Evolutionary conservation across 495 filamentous ascomycete genomes (phyloP).

Genomic region (Neurospora sp.): DNA sequence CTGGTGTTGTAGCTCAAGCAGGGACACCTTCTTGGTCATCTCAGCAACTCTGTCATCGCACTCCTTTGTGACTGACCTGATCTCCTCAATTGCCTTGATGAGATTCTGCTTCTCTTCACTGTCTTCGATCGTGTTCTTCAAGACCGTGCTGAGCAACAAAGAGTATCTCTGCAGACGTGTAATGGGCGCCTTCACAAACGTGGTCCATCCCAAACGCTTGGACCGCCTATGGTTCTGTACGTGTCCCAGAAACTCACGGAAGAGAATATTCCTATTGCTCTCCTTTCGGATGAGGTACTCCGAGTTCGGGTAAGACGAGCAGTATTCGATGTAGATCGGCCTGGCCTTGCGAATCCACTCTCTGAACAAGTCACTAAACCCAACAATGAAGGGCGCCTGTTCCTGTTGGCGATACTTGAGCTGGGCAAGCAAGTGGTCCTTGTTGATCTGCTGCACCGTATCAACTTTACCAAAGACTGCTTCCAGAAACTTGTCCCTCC

Average conservation of each 20-base stretch:
- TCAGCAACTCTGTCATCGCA: conserved; percentile 94
- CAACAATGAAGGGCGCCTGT: conserved; percentile 86
- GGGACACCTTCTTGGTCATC: conserved; percentile 80
- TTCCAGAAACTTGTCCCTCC: conserved; percentile 63
- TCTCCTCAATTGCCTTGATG: conserved; percentile 82
- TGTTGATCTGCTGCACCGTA: conserved; percentile 80
- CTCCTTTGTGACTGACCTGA: conserved; percentile 81
- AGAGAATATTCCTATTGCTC: conserved; percentile 71
- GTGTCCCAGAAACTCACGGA: conserved; percentile 75
- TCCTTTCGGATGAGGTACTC: conserved; percentile 78
- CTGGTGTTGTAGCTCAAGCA: conserved; percentile 75
- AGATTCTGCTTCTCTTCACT: conserved; percentile 87
- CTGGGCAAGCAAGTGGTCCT: conserved; percentile 87
- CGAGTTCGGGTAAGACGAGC: conserved; percentile 75
- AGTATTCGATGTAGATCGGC: conserved; percentile 82
- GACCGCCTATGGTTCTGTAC: conserved; percentile 71
- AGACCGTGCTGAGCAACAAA: conserved; percentile 70
- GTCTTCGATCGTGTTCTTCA: conserved; percentile 73
- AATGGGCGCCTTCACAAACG: conserved; percentile 86
- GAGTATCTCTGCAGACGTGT: conserved; percentile 87
- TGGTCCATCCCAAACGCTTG: conserved; percentile 83
- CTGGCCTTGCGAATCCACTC: conserved; percentile 98
- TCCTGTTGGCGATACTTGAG: conserved; percentile 96
- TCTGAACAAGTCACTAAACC: conserved; percentile 94
- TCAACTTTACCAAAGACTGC: conserved; percentile 90